Evolutionary conservation across 2,329 filamentous ascomycete species (phyloP), one percentile per base, ranked within the genome.

Genomic region (Cryphonectria parasitica): DNA sequence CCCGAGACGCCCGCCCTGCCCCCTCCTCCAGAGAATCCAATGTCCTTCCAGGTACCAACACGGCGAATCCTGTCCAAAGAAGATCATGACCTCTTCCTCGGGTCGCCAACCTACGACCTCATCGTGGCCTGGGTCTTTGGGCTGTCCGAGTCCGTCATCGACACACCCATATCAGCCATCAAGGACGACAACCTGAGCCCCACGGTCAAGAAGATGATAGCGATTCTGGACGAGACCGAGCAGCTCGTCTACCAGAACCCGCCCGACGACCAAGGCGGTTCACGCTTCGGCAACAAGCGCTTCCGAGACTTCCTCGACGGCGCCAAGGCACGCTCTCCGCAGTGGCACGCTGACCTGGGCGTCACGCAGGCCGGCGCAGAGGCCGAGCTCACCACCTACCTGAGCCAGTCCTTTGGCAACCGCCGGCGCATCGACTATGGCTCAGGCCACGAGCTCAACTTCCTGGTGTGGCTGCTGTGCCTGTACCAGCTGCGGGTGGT

Each of bases 371-470:
- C 80, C 2, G 81, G 79, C 17, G 91, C 91, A 19, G 85, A 91
- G 64, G 82, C 86, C 3, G 96, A 99, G 79, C 84, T 92, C 6
- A 91, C 91, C 0, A 89, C 90, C 41, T 99, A 99, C 81, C 86
- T 99, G 45, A 83, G 88, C 73, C 88, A 97, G 77, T 91, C 92
- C 0, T 95, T 98, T 74, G 96, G 96, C 62, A 97, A 97, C 78
- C 88, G 91, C 61, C 88, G 88, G 66, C 89, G 95, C 56, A 96
- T 99, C 77, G 96, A 99, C 83, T 99, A 99, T 80, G 96, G 96
- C 66, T 98, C 94, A 0, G 96, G 96, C 2, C 96, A 99, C 80
- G 96, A 99, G 82, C 88, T 99, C 73, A 98, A 99, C 84, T 98
- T 99, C 82, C 86, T 95, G 80, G 91, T 97, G 78, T 99, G 95